phyloP scores from a whole-genome alignment of 768 basidiomycete genomes.

The Serpula lacrymans region DNA sequence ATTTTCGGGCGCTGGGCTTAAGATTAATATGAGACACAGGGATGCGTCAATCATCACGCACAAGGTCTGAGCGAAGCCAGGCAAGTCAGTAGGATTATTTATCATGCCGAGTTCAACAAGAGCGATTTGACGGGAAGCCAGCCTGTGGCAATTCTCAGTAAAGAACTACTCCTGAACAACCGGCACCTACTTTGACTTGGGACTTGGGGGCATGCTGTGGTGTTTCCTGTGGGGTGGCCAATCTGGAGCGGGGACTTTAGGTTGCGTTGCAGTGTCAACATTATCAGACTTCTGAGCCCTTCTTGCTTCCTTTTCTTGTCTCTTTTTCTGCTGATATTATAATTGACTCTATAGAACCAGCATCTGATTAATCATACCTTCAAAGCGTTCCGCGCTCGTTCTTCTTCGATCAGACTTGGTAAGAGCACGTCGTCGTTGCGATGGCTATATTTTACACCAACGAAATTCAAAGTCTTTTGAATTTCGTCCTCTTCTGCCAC shows the following conservation, averaged over 20 bases:
- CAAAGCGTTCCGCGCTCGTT: slow-evolving; percentile 52
- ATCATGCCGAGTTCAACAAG: slow-evolving; percentile 64
- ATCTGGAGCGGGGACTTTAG: slow-evolving; percentile 35
- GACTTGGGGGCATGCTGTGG: slow-evolving; percentile 44
- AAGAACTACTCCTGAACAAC: slow-evolving; percentile 4
- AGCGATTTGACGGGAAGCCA: slow-evolving; percentile 53
- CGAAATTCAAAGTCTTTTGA: slow-evolving; percentile 52
- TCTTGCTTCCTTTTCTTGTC: slow-evolving; percentile 17
- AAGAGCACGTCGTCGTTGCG: slow-evolving; percentile 68
- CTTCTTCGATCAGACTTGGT: slow-evolving; percentile 66
- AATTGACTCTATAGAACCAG: slow-evolving; percentile 9
- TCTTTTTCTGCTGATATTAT: slow-evolving; percentile 22
- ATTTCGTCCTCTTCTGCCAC: slow-evolving; percentile 43
- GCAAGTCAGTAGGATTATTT: slow-evolving; percentile 45
- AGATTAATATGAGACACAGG: slow-evolving; percentile 5
- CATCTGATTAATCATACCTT: slow-evolving; percentile 32
- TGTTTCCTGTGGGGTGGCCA: slow-evolving; percentile 70
- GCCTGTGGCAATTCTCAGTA: slow-evolving; percentile 38
- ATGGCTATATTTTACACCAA: slow-evolving; percentile 72
- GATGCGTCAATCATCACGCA: slow-evolving; percentile 32
- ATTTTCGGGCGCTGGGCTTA: slow-evolving; percentile 34
- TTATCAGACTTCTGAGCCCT: slow-evolving; percentile 15
- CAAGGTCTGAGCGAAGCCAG: slow-evolving; percentile 64
- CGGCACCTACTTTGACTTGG: slow-evolving; percentile 48
- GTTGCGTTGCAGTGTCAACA: slow-evolving; percentile 8